A percentile compares a stretch with the other conserved stretches of the same genome.
Evolutionary conservation across 225 moss, liverwort and hornwort species (phyloP).

Genomic region (Pleurozium schreberi): DNA sequence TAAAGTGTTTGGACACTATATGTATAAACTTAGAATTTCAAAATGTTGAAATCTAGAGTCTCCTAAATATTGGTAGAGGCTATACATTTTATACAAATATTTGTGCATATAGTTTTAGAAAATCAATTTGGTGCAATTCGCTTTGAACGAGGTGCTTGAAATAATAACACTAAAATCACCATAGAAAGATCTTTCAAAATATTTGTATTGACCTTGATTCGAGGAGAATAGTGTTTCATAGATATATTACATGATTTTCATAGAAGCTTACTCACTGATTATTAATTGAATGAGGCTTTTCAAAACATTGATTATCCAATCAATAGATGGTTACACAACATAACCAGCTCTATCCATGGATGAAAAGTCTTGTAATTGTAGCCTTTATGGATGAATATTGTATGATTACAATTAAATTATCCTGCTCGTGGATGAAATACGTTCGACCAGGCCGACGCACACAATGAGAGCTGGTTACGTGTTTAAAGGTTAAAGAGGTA

Average conservation of each 20-base stretch:
- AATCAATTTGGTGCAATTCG: background rate
- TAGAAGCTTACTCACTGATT: background rate
- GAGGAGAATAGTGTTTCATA: background rate
- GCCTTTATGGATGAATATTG: too few relatives aligned
- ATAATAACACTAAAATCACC: background rate
- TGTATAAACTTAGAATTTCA: background rate
- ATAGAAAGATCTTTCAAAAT: background rate
- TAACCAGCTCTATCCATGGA: too few relatives aligned
- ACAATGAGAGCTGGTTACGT: too few relatives aligned
- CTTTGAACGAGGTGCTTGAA: background rate
- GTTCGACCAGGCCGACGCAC: too few relatives aligned
- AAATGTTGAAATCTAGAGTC: background rate
- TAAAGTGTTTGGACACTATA: fast-evolving
- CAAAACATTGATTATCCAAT: background rate
- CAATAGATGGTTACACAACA: too few relatives aligned
- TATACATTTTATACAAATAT: too few relatives aligned
- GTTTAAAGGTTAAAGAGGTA: too few relatives aligned
- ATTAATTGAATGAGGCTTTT: background rate
- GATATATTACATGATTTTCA: background rate
- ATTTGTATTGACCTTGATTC: background rate
- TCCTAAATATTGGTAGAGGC: fast-evolving
- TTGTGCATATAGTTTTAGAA: background rate
- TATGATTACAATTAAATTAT: too few relatives aligned
- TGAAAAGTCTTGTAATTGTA: too few relatives aligned
- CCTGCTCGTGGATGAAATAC: too few relatives aligned